Evolutionary conservation across 495 filamentous ascomycete genomes (phyloP).

Genomic region (Penicillium nucicola): DNA sequence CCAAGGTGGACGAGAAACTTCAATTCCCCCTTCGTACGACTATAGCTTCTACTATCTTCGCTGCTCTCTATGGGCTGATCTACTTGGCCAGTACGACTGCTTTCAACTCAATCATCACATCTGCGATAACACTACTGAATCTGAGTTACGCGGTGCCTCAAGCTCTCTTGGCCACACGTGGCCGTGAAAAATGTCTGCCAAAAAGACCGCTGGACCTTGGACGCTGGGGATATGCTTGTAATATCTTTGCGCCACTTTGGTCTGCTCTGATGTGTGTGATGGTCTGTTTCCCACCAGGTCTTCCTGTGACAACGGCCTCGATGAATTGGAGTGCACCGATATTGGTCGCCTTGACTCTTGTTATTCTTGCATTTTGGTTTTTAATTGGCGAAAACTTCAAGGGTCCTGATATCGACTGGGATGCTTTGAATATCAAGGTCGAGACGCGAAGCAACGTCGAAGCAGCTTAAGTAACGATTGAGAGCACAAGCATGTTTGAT

Average conservation of each 20-base stretch:
- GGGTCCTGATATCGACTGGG: background rate
- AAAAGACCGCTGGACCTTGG: conserved; percentile 26
- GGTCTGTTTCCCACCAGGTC: background rate
- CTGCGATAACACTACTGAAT: conserved; percentile 33
- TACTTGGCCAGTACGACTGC: conserved; percentile 40
- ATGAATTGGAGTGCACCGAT: conserved; percentile 34
- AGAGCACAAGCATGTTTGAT: no score
- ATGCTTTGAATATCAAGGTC: background rate
- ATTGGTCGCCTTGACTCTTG: conserved; percentile 19
- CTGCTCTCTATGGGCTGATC: conserved; percentile 32
- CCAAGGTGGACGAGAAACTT: conserved; percentile 10
- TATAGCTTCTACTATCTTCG: conserved; percentile 23
- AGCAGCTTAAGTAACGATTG: no score
- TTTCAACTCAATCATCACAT: conserved; percentile 40
- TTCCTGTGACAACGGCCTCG: conserved; percentile 11
- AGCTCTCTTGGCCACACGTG: conserved; percentile 24
- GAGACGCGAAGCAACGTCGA: no score
- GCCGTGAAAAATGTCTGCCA: conserved; percentile 25
- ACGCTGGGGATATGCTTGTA: conserved; percentile 24
- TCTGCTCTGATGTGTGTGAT: conserved; percentile 18
- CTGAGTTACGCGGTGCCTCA: conserved; percentile 37
- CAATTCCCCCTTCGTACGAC: conserved; percentile 31
- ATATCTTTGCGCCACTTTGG: conserved; percentile 30
- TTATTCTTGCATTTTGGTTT: conserved; percentile 25
- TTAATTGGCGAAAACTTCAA: background rate